Conservation (phyloP, 306 rosid genomes). For the Cyclanthera cordifolia region DNA sequence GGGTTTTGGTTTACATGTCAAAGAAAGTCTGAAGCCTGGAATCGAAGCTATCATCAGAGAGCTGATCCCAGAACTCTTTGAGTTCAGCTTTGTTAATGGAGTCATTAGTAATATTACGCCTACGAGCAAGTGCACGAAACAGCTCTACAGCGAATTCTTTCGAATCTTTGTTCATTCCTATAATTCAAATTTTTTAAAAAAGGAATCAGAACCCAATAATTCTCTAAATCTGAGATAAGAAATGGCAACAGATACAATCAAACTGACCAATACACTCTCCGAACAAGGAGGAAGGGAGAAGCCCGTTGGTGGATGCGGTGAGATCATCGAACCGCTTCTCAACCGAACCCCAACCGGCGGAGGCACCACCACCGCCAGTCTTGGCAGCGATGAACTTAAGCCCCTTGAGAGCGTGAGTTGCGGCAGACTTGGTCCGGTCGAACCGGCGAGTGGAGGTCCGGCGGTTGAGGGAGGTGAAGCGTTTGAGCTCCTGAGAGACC, state of each 20-base stretch:
- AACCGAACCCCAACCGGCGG: slow-evolving; percentile 31
- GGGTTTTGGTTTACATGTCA: slow-evolving; percentile 46
- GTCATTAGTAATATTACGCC: slow-evolving; percentile 29
- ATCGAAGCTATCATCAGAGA: slow-evolving; percentile 46
- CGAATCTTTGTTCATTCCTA: slow-evolving; percentile 50
- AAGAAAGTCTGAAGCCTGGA: slow-evolving; percentile 49
- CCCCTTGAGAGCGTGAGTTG: slow-evolving; percentile 38
- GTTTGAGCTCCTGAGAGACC: slow-evolving; percentile 48
- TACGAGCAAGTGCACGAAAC: slow-evolving; percentile 40
- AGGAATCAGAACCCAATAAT: neutral
- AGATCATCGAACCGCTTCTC: slow-evolving; percentile 36
- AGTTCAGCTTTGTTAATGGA: slow-evolving; percentile 32
- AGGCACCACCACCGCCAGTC: slow-evolving; percentile 18
- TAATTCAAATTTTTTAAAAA: neutral
- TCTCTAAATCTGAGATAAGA: neutral
- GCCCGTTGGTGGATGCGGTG: slow-evolving; percentile 31
- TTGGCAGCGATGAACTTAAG: slow-evolving; percentile 41
- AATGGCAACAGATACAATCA: neutral
- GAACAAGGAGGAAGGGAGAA: slow-evolving; percentile 35
- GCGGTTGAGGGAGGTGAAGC: slow-evolving; percentile 27
- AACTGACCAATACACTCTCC: slow-evolving; percentile 45
- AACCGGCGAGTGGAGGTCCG: slow-evolving; percentile 24
- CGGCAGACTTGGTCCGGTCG: slow-evolving; percentile 38
- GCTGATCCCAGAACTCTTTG: slow-evolving; percentile 40
- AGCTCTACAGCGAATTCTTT: slow-evolving; percentile 53